Evolutionary conservation across 2,329 filamentous ascomycete species (phyloP), one percentile per base, ranked within the genome.

Genomic region (Macrophomina pseudophaseolina): DNA sequence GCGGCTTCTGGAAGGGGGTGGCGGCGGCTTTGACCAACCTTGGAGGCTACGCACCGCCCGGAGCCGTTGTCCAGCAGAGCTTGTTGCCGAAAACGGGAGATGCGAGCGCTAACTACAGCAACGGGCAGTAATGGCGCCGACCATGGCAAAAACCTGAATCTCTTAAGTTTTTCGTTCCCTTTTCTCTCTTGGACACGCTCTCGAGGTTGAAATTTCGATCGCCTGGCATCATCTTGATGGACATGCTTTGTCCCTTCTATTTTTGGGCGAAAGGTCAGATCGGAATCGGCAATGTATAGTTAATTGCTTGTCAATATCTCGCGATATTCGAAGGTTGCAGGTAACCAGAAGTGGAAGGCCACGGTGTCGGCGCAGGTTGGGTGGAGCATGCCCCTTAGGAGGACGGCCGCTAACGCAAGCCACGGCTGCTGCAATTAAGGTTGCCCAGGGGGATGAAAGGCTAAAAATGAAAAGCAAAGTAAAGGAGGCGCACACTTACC

Each of bases 351-450:
- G 38, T 23, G 58, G 58, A 33, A 49, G 42, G 52, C 40, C 40
- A 33, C 56, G 8, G 28, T 23, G 16, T 48, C 40, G 56, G 56
- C 44, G 42, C 56, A 33, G 56, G 56, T 18, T 35, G 44, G 11
- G 56, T 16, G 18, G 30, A 60, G 40, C 5, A 48, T 48, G 28
- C 49, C 40, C 58, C 58, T 33, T 49, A 33, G 58, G 11, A 23
- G 58, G 58, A 23, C 44, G 56, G 56, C 56, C 56, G 56, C 56
- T 60, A 60, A 48, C 23, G 9, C 30, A 48, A n/a, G 40, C 56
- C 35, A 44, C 38, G 54, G 42, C 28, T 60, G 23, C 23, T 28
- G 8, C 9, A n/a, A 38, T 48, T 60, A 62, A 62, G 58, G n/a
- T 62, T 49, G 32, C 52, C 58, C 42, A 60, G 30, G 42, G 56